These are phyloP conservation scores for Phytophthora foliorum DNA, from an alignment of 352 stramenopile genomes.

Conservation along the genomic window DNA sequence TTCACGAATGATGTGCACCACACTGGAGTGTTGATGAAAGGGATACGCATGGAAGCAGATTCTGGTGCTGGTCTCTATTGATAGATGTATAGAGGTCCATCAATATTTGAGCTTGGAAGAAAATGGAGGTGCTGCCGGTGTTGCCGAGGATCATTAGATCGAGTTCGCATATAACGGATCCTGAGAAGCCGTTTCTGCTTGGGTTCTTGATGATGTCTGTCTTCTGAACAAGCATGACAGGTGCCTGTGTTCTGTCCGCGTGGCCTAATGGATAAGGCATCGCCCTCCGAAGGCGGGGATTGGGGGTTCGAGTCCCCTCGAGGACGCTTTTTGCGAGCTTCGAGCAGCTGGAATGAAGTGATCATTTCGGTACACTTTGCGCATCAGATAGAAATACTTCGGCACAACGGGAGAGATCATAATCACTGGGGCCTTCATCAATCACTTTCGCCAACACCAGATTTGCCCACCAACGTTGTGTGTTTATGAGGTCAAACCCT, in stretches of 20 bases:
- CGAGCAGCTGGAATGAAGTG: not conserved
- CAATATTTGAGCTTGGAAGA: not conserved
- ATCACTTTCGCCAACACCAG: too few species aligned
- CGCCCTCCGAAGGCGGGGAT: conserved; percentile 35
- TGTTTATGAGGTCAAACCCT: too few species aligned
- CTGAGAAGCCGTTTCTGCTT: conserved; percentile 23
- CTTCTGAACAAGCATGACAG: conserved; percentile 6
- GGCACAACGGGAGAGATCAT: too few species aligned
- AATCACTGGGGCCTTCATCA: too few species aligned
- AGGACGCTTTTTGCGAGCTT: conserved; percentile 20
- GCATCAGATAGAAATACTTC: not conserved
- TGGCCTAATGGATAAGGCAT: conserved; percentile 39
- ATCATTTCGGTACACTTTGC: not conserved
- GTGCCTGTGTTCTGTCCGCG: conserved; percentile 10
- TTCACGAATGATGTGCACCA: conserved; percentile 17
- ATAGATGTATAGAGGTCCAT: not conserved
- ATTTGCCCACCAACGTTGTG: too few species aligned
- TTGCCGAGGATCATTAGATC: not conserved
- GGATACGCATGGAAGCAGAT: not conserved
- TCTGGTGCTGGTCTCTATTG: too few species aligned
- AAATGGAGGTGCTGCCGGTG: not conserved
- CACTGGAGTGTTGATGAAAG: not conserved
- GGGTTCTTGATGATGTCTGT: not conserved
- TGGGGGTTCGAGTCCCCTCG: conserved; percentile 38
- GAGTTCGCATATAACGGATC: not conserved